Base-by-base conservation (phyloP, 2,329 filamentous ascomycete species). In the Epicoccum sorghinum region DNA sequence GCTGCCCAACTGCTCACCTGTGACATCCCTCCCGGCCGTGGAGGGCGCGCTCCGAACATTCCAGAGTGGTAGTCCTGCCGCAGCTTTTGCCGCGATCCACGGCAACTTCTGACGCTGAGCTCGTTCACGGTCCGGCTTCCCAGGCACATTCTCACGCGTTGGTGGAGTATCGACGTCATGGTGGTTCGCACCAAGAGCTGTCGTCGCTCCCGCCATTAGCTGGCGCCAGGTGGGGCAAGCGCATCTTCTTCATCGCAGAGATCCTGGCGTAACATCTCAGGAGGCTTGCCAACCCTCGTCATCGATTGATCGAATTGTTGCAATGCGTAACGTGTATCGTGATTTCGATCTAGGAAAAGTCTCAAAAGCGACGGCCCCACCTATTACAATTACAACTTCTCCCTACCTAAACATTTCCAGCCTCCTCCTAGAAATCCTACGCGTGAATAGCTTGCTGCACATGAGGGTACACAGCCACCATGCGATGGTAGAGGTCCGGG, bases 401-500 rank as follows among this genome's bases (percentile, higher is more conserved):
- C 25, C 27, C 40, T 30, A 7, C 8, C 22, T 30, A n/a, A 51
- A 25, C 25, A 35, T 33, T 32, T 27, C 40, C 47, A 39, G 40
- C 39, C 27, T 38, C 46, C 39, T 22, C 42, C 44, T 42, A 10
- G 23, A 47, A 50, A 46, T 14, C 36, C 57, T 48, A 69, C 35
- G 82, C 83, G 67, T 89, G 87, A 55, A 95, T 90, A 22, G 89
- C 87, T 66, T 89, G 80, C 77, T 95, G 90, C 4, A 96, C 88
- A 59, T 89, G 85, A 7, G 93, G 93, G 70, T 96, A 97, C 12
- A 96, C 87, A 46, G 82, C 78, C 1, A 96, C 81, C 86, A 98
- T 89, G 58, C 85, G 82, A 13, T 86, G 79, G 73, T 93, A 97
- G 41, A 98, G 77, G 57, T 96, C 91, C 0, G 87, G 86, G 73